Evolutionary conservation across 2,329 filamentous ascomycete genomes (phyloP).

Genomic region (Orbilia ellipsospora): DNA sequence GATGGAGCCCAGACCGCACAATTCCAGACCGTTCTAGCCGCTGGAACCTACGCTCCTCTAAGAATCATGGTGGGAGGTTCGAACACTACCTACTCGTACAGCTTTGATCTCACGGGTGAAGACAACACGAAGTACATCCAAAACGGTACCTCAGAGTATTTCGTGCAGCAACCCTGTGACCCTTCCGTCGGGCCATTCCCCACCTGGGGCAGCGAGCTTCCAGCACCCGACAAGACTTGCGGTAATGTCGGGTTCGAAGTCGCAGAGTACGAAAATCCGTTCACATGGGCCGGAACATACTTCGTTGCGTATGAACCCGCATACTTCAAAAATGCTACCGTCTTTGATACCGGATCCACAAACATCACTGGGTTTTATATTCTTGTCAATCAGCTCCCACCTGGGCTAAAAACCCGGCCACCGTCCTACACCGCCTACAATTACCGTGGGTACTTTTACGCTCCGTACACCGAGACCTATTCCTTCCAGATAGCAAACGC

Average conservation of each 20-base stretch:
- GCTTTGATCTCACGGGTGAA: neutral
- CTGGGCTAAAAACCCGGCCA: constrained; percentile 5
- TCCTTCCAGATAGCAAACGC: constrained; percentile 35
- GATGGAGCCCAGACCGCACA: no score
- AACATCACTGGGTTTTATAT: neutral
- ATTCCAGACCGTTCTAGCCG: no score
- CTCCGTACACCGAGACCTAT: constrained; percentile 49
- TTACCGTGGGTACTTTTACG: constrained; percentile 55
- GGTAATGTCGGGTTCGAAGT: neutral
- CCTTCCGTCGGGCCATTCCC: neutral
- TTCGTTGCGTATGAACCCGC: neutral
- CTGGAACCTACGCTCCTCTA: no score
- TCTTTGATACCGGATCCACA: neutral
- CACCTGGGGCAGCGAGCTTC: neutral
- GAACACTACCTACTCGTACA: no score
- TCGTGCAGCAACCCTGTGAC: neutral
- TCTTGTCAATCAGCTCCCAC: neutral
- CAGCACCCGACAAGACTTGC: neutral
- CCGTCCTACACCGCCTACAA: constrained; percentile 34
- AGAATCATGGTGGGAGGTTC: no score
- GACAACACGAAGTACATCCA: neutral
- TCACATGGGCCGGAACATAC: neutral
- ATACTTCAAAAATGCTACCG: neutral
- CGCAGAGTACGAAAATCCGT: neutral
- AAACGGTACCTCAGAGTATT: neutral